A percentile compares a stretch with the other conserved stretches of the same genome.
phyloP scores from a whole-genome alignment of 1,284 basidiomycete genomes.

The Uromyces viciae-fabae region DNA sequence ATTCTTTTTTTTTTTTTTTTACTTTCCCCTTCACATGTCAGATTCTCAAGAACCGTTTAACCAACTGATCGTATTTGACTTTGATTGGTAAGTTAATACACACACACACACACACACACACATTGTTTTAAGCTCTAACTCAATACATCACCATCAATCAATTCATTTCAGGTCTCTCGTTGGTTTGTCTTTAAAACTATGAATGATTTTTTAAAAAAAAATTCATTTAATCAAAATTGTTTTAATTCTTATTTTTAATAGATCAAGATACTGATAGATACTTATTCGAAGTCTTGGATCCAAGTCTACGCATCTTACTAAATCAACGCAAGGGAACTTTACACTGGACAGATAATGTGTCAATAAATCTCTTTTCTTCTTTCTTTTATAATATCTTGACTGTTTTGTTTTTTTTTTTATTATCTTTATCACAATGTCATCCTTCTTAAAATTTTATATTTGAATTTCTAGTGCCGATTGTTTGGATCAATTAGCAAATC shows the following conservation, averaged over 20 bases:
- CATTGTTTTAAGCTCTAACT: neutral
- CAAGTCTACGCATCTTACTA: constrained; percentile 6
- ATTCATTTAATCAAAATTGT: neutral
- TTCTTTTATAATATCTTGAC: neutral
- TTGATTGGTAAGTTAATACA: constrained; percentile 31
- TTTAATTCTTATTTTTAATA: neutral
- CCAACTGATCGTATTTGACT: constrained; percentile 39
- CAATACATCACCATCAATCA: neutral
- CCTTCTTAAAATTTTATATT: neutral
- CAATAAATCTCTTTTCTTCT: neutral
- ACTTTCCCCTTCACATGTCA: too few species aligned
- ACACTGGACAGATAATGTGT: constrained; percentile 45
- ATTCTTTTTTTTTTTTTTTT: too few species aligned
- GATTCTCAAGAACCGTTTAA: too few species aligned
- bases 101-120: neutral
- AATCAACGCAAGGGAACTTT: neutral
- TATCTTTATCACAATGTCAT: too few species aligned
- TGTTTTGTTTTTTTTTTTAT: constrained; percentile 1
- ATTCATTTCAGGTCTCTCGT: constrained; percentile 27
- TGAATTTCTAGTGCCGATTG: constrained; percentile 27
- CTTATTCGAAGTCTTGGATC: constrained; percentile 36
- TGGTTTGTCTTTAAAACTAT: neutral
- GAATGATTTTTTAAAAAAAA: too few species aligned
- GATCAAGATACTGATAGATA: constrained; percentile 40
- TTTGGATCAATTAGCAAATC: neutral